Percentiles rank a stretch among this genome's conserved stretches.
These are phyloP conservation scores for Rhododendron ovatum DNA, from an alignment of 148 eudicot genomes.

Conservation along the genomic window DNA sequence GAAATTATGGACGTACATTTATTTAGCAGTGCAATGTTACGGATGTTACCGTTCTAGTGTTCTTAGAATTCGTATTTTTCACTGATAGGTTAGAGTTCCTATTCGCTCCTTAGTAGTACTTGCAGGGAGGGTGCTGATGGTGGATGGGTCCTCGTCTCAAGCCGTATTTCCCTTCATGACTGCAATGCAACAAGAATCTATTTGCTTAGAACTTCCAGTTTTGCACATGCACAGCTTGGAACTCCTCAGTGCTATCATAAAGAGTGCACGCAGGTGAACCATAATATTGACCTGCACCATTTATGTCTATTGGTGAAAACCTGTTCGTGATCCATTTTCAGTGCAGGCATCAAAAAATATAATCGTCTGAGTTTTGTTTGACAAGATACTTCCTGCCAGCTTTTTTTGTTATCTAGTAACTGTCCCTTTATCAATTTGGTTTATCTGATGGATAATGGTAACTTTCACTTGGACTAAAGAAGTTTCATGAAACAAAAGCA, in stretches of 20 bases:
- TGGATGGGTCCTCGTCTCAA: conserved; percentile 67
- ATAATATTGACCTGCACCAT: neutral
- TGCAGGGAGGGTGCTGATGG: conserved; percentile 67
- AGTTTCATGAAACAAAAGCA: neutral
- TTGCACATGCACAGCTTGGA: conserved; percentile 61
- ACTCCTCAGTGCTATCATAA: conserved; percentile 54
- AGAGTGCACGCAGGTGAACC: conserved; percentile 59
- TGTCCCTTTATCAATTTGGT: neutral
- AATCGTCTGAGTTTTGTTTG: neutral
- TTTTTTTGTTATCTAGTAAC: neutral
- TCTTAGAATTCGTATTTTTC: neutral
- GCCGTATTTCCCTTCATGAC: conserved; percentile 48
- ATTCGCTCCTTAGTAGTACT: conserved; percentile 52
- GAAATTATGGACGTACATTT: neutral
- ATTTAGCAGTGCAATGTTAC: neutral
- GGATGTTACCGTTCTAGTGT: neutral
- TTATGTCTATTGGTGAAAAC: neutral
- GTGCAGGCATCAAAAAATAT: neutral
- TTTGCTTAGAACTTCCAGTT: conserved; percentile 76
- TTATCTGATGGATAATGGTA: neutral
- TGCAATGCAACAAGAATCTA: conserved; percentile 73
- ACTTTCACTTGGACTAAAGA: neutral
- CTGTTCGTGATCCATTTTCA: neutral
- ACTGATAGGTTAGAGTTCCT: conserved; percentile 63
- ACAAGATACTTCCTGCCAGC: neutral